phyloP scores from a whole-genome alignment of 257 asterid species.

The Echium plantagineum region DNA sequence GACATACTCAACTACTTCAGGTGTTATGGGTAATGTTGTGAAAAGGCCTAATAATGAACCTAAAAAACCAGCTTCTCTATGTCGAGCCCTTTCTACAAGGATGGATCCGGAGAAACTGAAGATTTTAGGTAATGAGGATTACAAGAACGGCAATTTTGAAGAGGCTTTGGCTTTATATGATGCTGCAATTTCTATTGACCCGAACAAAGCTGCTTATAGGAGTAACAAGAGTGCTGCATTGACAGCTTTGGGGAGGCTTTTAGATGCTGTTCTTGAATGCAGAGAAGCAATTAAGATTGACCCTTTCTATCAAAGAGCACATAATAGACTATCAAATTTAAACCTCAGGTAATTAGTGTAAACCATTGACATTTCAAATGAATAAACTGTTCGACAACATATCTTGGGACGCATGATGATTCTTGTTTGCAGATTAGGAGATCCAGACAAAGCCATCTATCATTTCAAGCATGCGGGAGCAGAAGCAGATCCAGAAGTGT shows the following conservation, averaged over 20 bases:
- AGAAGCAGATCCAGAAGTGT: constrained; percentile 43
- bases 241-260: constrained; percentile 51
- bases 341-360: constrained; percentile 26
- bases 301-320: constrained; percentile 51
- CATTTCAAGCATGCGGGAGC: constrained; percentile 49
- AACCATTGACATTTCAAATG: background rate
- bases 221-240: constrained; percentile 80
- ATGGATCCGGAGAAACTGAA: constrained; percentile 70
- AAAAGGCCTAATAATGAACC: constrained; percentile 23
- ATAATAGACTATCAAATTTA: constrained; percentile 37
- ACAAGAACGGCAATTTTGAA: constrained; percentile 53
- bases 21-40: constrained; percentile 30
- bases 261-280: constrained; percentile 63
- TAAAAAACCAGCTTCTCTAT: constrained; percentile 26
- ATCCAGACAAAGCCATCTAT: constrained; percentile 38
- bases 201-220: constrained; percentile 62
- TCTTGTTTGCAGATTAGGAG: constrained; percentile 37
- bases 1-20: constrained; percentile 17
- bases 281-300: constrained; percentile 43
- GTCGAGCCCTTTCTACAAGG: constrained; percentile 54
- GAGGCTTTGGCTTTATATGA: constrained; percentile 64
- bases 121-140: constrained; percentile 60
- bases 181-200: constrained; percentile 59
- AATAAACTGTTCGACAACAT: background rate
- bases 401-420: background rate